phyloP scores from a whole-genome alignment of 768 basidiomycete species.

The Xerocomus brunneocitrinus region DNA sequence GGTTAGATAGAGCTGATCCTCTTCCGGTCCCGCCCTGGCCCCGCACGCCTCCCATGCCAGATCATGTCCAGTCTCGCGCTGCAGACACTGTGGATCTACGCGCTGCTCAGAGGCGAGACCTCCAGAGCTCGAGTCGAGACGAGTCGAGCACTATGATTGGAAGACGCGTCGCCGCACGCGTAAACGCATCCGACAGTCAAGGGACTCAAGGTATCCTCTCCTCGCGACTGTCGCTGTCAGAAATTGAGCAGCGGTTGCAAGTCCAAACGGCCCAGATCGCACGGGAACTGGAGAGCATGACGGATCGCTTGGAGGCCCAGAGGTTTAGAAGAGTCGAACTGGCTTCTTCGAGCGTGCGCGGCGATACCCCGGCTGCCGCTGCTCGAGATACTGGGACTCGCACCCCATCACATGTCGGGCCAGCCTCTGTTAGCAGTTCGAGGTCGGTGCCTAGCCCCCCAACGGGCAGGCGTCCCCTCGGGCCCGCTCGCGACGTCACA shows the following conservation, averaged over 20 bases:
- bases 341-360: conserved; percentile 12
- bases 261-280: conserved; percentile 29
- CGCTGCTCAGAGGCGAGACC: conserved; percentile 16
- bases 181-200: conserved; percentile 18
- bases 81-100: conserved; percentile 15
- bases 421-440: neutral
- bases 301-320: conserved; percentile 20
- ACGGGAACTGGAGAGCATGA: conserved; percentile 32
- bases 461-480: conserved; percentile 11
- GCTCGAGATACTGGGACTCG: neutral
- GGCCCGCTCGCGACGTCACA: conserved; percentile 13
- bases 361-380: neutral
- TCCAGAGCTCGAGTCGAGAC: conserved; percentile 19
- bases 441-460: conserved; percentile 8
- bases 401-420: neutral
- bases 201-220: conserved; percentile 12
- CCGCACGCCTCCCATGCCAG: conserved; percentile 30
- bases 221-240: conserved; percentile 19
- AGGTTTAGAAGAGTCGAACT: conserved; percentile 23
- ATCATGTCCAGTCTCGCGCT: conserved; percentile 21
- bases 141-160: conserved; percentile 34
- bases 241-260: conserved; percentile 28
- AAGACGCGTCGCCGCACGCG: conserved; percentile 32
- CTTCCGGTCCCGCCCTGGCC: conserved; percentile 14
- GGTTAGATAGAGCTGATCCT: conserved; percentile 14